Conservation (phyloP, 164 flowering plant species). For the Annona cherimola region DNA sequence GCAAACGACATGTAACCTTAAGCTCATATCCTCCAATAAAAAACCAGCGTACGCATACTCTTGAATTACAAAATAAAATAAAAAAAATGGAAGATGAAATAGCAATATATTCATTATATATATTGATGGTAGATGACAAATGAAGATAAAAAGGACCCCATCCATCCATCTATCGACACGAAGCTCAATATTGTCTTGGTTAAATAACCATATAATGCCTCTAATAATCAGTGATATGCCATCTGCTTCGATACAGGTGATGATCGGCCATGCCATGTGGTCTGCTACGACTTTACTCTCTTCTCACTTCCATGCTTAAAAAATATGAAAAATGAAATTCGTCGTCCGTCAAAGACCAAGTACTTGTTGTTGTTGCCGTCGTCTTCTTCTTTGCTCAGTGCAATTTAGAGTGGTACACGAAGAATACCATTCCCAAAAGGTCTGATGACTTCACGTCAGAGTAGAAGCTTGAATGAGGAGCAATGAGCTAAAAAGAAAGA, state of each 20-base stretch:
- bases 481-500: neutral
- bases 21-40: no score
- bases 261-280: neutral
- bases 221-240: neutral
- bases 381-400: neutral
- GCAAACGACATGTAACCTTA: no score
- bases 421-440: neutral
- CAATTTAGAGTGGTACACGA: neutral
- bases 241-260: neutral
- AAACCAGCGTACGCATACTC: no score
- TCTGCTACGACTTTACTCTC: neutral
- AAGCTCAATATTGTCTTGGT: neutral
- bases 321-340: neutral
- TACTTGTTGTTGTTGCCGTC: neutral
- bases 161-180: neutral
- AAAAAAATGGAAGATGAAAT: no score
- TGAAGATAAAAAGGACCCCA: neutral
- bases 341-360: neutral
- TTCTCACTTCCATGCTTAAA: no score
- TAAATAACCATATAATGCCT: neutral
- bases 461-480: neutral
- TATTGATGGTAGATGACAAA: no score
- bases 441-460: neutral
- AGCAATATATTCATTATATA: no score
- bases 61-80: no score